Evolutionary conservation across 2,329 filamentous ascomycete genomes (phyloP).

Genomic region (Sporothrix humicola): DNA sequence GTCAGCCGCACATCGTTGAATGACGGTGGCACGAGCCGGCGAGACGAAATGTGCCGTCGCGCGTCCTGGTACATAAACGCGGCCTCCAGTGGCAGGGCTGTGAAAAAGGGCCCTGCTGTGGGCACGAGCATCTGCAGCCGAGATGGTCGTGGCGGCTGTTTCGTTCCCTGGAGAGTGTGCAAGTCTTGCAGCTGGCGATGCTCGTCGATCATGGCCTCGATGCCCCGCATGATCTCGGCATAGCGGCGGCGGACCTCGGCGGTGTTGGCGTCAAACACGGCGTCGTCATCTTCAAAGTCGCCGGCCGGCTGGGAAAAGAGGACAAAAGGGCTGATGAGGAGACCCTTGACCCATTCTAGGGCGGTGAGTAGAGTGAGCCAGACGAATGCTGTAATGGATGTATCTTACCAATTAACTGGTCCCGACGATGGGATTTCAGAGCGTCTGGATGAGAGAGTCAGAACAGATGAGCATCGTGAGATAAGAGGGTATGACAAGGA

Average conservation of each 20-base stretch:
- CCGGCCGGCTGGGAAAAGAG: slow-evolving; percentile 94
- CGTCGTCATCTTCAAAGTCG: slow-evolving; percentile 72
- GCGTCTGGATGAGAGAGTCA: slow-evolving; percentile 52
- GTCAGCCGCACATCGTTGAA: slow-evolving; percentile 96
- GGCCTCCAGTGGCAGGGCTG: slow-evolving; percentile 80
- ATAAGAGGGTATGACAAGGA: not conserved
- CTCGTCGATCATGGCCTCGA: slow-evolving; percentile 89
- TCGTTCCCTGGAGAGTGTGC: slow-evolving; percentile 55
- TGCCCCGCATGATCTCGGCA: slow-evolving; percentile 92
- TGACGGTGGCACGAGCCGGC: slow-evolving; percentile 91
- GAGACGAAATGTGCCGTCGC: slow-evolving; percentile 83
- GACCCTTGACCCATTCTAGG: slow-evolving; percentile 97
- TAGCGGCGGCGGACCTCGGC: slow-evolving; percentile 84
- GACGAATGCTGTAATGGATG: not conserved
- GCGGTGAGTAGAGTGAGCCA: too few relatives aligned
- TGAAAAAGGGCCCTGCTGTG: slow-evolving; percentile 92
- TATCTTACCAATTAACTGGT: slow-evolving; percentile 71
- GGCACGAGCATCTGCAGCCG: slow-evolving; percentile 93
- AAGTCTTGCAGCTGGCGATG: slow-evolving; percentile 77
- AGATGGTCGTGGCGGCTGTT: slow-evolving; percentile 60
- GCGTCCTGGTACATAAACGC: slow-evolving; percentile 91
- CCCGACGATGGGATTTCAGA: slow-evolving; percentile 82
- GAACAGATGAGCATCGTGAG: not conserved
- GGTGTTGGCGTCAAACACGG: slow-evolving; percentile 72
- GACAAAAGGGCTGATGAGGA: slow-evolving; percentile 94